phyloP scores from a whole-genome alignment of 1,284 basidiomycete species.

The Ustilago loliicola region DNA sequence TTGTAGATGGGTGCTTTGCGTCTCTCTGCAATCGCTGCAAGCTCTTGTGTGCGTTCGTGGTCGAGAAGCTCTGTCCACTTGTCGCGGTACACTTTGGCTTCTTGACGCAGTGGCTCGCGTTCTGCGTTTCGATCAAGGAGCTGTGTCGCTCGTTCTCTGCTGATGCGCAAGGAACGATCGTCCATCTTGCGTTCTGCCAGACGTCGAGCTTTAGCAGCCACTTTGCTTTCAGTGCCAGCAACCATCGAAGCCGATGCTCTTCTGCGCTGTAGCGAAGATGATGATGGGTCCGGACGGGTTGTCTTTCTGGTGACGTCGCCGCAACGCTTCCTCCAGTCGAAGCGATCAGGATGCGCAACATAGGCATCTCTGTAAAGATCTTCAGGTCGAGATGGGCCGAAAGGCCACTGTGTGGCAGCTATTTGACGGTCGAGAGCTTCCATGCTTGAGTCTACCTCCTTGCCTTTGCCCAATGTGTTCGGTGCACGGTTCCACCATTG shows the following conservation, averaged over 20 bases:
- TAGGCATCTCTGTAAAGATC: constrained; percentile 51
- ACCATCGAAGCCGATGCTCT: constrained; percentile 39
- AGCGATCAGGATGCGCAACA: constrained; percentile 45
- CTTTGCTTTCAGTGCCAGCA: constrained; percentile 38
- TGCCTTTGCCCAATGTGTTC: not conserved
- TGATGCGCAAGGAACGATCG: constrained; percentile 44
- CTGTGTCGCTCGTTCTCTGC: constrained; percentile 29
- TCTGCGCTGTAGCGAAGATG: constrained; percentile 32
- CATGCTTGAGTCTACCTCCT: constrained; percentile 8
- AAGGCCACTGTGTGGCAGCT: constrained; percentile 31
- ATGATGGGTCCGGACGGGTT: not conserved
- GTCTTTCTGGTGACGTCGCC: not conserved
- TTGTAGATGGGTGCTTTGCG: constrained; percentile 54
- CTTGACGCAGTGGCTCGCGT: constrained; percentile 35
- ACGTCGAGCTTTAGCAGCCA: constrained; percentile 39
- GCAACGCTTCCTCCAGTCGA: constrained; percentile 46
- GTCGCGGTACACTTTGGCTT: constrained; percentile 44
- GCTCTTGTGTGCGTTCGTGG: constrained; percentile 52
- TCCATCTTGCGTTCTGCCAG: constrained; percentile 47
- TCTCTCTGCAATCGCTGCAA: constrained; percentile 49
- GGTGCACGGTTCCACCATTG: constrained; percentile 27
- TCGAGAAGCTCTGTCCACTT: constrained; percentile 55
- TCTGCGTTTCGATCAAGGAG: constrained; percentile 30
- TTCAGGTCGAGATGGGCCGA: constrained; percentile 32
- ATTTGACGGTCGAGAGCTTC: constrained; percentile 29